Evolutionary conservation across 164 flowering plant species (phyloP), one percentile per base, ranked within the genome.

Genomic region (Liriodendron chinense): DNA sequence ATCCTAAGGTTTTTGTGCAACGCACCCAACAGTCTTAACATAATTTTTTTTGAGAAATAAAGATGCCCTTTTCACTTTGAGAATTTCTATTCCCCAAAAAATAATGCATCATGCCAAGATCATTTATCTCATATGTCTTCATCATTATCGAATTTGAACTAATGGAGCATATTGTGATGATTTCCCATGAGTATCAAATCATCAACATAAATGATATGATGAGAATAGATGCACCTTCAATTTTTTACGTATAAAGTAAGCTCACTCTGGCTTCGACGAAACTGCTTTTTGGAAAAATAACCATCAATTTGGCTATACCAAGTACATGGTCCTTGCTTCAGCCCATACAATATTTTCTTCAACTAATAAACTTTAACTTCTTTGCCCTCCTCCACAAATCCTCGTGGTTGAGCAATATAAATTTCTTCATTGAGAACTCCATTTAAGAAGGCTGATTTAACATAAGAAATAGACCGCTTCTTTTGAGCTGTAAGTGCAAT

Each of bases 321-420:
- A 25, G 65, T 47, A 65, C 24, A 4, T 25, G 67, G n/a, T 16
- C 24, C 70, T 9, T 20, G 16, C 21, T 72, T 72, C 25, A 61
- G 24, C 47, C 67, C 66, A 8, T 72, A 72, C 25, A 61, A 3
- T 14, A 22, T 22, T n/a, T 61, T 72, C 65, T 59, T 62, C 26
- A 72, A 47, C 12, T 3, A 10, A 20, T 34, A 72, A 1, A 59
- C 74, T 18, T 72, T 59, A 1, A 59, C 53, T 61, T 72, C 66
- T 16, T 59, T 28, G 59, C 67, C 74, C 28, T 72, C 14, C 9
- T 24, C 14, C 14, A 56, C 48, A 72, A 59, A 72, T 7, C 74
- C 24, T 10, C 24, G 4, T 14, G 49, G 49, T 72, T 72, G 66
- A 6, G 23, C 48, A 25, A 72, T 21, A 72, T 56, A 61, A 14